Conservation (phyloP, 495 filamentous ascomycete species). For the Neurospora sp. region DNA sequence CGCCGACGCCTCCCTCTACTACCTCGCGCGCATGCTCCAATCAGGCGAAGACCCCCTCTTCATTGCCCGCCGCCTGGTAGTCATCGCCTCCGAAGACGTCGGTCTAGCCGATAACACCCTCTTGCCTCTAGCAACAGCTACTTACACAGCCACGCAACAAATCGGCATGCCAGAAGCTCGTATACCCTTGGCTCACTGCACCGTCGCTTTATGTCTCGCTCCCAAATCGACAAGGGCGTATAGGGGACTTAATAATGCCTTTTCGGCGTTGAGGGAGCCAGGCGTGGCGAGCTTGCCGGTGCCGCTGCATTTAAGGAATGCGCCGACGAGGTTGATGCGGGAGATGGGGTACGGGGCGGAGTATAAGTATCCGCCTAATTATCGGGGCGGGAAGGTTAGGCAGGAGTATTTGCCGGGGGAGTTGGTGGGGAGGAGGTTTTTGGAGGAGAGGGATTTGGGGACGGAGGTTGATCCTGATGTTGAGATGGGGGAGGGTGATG, state of each 20-base stretch:
- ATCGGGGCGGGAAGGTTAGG: constrained; percentile 66
- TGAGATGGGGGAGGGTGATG: constrained; percentile 19
- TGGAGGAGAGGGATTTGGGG: constrained; percentile 78
- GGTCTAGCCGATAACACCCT: constrained; percentile 84
- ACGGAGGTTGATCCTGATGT: constrained; percentile 57
- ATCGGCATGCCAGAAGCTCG: constrained; percentile 91
- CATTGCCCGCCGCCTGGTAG: constrained; percentile 83
- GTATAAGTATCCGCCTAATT: constrained; percentile 96
- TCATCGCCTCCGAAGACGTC: constrained; percentile 85
- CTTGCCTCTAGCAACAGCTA: constrained; percentile 70
- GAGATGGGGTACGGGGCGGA: constrained; percentile 81
- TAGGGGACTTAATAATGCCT: constrained; percentile 67
- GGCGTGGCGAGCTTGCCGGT: constrained; percentile 70
- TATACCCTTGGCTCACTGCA: constrained; percentile 81
- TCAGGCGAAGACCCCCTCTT: constrained; percentile 91
- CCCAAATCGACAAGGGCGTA: constrained; percentile 84
- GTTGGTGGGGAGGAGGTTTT: constrained; percentile 56
- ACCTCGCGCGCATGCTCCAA: constrained; percentile 91
- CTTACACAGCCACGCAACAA: constrained; percentile 76
- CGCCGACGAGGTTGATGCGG: constrained; percentile 84
- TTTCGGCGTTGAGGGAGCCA: constrained; percentile 62
- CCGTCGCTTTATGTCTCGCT: constrained; percentile 71
- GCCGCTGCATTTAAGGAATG: constrained; percentile 82
- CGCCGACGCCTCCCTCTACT: constrained; percentile 82
- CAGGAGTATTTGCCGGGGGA: constrained; percentile 84